Evolutionary conservation across 2,329 filamentous ascomycete genomes (phyloP), one percentile per base, ranked within the genome.

Genomic region (Aureobasidium uvarum): DNA sequence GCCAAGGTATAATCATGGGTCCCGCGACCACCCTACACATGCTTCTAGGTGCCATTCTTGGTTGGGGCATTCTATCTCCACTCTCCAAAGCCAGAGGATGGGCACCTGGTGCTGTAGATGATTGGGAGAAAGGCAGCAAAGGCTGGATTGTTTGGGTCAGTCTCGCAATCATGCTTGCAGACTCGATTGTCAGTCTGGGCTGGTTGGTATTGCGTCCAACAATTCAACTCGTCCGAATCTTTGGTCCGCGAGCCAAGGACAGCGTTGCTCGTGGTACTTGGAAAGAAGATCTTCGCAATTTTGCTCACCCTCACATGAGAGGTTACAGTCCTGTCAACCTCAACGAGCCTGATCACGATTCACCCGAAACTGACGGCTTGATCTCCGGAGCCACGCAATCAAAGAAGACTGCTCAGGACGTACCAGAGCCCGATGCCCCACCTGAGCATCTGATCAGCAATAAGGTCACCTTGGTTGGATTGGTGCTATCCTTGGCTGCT

Each of bases 71-170:
- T 6, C 81, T 99, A 1, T 97, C 93, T 3, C 95, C 95, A 1
- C 77, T 98, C 8, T 93, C 95, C 4, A 97, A 96, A 75, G 79
- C 82, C 65, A 86, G 85, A 70, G 92, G 90, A 2, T 99, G 95
- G 95, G 95, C 95, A 11, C 90, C 92, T 2, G 95, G 93, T 0
- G 83, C 87, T 1, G 91, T 97, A 0, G 84, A 86, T 64, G 90
- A 96, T 75, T 99, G 95, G 95, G 90, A 94, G 66, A 86, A 83
- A 18, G 95, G 95, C 11, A 96, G 92, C 75, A 97, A 98, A 78
- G 95, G 94, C 45, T 99, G 95, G 95, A 98, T 99, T 67, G 91
- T 99, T 0, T 99, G 95, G 95, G 83, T 96, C 2, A 96, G 92
- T 39, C 80, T 99, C 36, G 91, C 95, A 3, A 97, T 99, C 70